A percentile compares a stretch with the other conserved stretches of the same genome.
These are phyloP conservation scores for Acanthamoeba divionensis DNA, from an alignment of 208 protist genomes.

Conservation along the genomic window DNA sequence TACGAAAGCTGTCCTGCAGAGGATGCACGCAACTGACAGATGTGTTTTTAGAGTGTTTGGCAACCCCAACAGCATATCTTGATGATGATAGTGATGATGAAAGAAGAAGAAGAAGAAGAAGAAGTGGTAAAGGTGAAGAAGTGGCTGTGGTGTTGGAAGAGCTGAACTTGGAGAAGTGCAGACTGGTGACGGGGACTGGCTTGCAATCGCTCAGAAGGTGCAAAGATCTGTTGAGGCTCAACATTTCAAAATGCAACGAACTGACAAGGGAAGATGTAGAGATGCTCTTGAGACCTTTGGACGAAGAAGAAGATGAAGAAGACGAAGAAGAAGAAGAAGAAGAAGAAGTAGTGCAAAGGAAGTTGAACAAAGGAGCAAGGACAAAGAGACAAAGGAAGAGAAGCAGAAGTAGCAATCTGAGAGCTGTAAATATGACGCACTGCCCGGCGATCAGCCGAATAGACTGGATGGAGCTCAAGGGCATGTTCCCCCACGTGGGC, in stretches of 20 bases:
- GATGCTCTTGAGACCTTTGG: not conserved
- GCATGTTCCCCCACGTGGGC: too few species aligned
- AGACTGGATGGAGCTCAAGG: too few species aligned
- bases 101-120: not conserved
- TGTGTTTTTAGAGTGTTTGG: not conserved
- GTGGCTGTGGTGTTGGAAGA: slow-evolving; percentile 18
- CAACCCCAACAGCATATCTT: not conserved
- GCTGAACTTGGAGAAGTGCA: slow-evolving; percentile 13
- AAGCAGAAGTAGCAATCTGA: too few species aligned
- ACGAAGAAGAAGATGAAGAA: not conserved
- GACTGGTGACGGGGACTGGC: not conserved
- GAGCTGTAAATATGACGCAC: too few species aligned
- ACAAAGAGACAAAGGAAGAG: slow-evolving; percentile 2
- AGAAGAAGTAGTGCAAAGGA: not conserved
- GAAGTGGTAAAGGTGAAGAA: not conserved
- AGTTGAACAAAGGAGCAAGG: not conserved
- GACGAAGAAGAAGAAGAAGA: not conserved
- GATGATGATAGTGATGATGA: not conserved
- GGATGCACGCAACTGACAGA: not conserved
- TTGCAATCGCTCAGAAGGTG: not conserved
- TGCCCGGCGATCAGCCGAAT: too few species aligned
- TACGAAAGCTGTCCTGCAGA: slow-evolving; percentile 16
- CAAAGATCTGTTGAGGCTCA: not conserved
- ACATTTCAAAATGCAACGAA: not conserved
- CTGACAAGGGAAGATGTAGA: not conserved